Base-by-base conservation (phyloP, 805 yeast species). In the Metschnikowia baotianmanensis region DNA sequence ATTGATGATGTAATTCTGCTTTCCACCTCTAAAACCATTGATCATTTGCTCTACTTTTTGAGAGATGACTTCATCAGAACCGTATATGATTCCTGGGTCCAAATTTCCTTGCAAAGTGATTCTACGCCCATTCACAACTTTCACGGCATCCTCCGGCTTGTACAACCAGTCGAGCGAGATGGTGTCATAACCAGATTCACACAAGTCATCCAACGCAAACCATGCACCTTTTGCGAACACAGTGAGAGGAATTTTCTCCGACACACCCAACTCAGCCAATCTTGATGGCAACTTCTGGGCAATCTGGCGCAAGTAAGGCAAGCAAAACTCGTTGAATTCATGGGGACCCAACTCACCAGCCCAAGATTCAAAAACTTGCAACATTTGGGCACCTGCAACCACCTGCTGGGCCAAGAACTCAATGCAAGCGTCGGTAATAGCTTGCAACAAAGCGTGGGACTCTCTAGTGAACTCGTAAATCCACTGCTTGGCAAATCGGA, bases 311-410 rank as follows among this genome's bases (percentile, higher is more conserved):
- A 93, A 70, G 60, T 87, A 93, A 3, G 98, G 98, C 56, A 91
- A 76, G 4, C 95, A 83, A 63, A 89, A 93, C 61, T 86, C 90
- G 47, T 75, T 74, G 65, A 91, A 93, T 57, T 93, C 99, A 38
- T 69, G 69, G 10, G 96, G 95, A 1, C 96, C 93, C 43, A 93
- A 74, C 66, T 93, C 98, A 37, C 98, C 96, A 42, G 96, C 99
- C 96, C 96, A 90, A 26, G 96, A 85, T 60, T 93, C 99, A 59
- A 93, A 93, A 25, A 93, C 89, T 66, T 93, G 99, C 46, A 93
- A 74, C 82, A 93, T 89, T 69, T 93, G 99, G 25, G 98, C 98
- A 53, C 99, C 99, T 1, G 99, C 99, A 51, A 82, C 80, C 32
- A 93, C 96, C 66, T 93, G 99, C 56, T 83, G 86, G 3, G 96